Base-by-base conservation (phyloP, 805 yeast species). In the Millerago galiae region DNA sequence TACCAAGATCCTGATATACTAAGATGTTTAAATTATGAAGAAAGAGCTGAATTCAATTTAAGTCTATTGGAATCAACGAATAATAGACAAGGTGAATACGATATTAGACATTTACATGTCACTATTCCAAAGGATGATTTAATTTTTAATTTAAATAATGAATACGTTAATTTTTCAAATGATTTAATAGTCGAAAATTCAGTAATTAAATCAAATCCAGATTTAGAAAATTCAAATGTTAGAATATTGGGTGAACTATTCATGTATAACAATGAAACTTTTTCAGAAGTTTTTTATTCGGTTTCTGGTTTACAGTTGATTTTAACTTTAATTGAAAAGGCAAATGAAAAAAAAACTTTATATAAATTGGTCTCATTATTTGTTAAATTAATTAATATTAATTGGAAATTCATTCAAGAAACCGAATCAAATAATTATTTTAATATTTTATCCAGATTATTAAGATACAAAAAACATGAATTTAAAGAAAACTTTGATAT, bases 381-480 rank as follows among this genome's bases (percentile, higher is more conserved):
- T 3, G 66, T 81, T 27, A 54, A 57, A 12, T 36, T 74, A 1
- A 55, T 81, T 10, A 57, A 65, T n/a, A 62, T 64, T 26, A 70
- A 74, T 46, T 70, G 81, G 72, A 64, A 79, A 33, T 61, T 72
- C 40, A 59, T 67, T 25, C 71, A 72, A 37, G 87, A 81, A 46
- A 74, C 82, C 54, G 86, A 80, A 49, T 65, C 70, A 14, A 63
- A 67, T 3, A 74, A 72, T 48, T 89, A 89, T 1, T 83, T 77
- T 51, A 77, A 76, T 21, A 68, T 81, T 3, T 54, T 83, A 2
- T 71, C 75, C 0, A 71, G 81, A 0, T 53, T 83, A 8, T 52
- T 82, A 24, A 73, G 71, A 33, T 62, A 70, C 24, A 78, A 76
- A 52, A 47, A 54, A 52, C 5, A 48, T 52, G 40, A 60, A 42